Evolutionary conservation across 148 eudicot species (phyloP), one percentile per base, ranked within the genome.

Genomic region (Cornus controversa): DNA sequence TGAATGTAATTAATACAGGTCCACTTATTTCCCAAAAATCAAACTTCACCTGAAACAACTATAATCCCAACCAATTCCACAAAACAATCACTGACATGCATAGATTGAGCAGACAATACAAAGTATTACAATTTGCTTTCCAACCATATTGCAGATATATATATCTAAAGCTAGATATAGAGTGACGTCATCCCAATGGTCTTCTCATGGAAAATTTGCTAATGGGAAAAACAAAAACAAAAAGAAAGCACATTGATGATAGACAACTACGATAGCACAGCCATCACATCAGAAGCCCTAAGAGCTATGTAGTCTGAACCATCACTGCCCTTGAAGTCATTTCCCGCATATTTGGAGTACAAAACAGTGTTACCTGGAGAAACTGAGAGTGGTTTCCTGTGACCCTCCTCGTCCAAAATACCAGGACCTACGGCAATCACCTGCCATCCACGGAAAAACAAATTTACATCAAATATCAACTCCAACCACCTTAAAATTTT

Each of bases 311-410:
- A 94, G 9, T 92, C 84, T 4, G 97, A 88, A 24, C 98, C 98
- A 78, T 92, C 98, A 34, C 79, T 78, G 8, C 94, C 94, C 89
- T 94, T 89, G 84, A 92, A 94, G 69, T 94, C 98, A 74, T 85
- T 94, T 26, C 98, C 98, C 0, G 98, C 97, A 66, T 89, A 94
- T 79, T 94, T 94, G 22, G 98, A 89, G 85, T 89, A 94, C 87
- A 94, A 60, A 10, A 94, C 98, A 0, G 94, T 89, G 86, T 89
- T 88, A 25, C 98, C 98, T 8, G 91, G 42, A 34, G 91, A 73
- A 8, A 94, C 78, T 1, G 98, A 68, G 8, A 92, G 67, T 0
- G 93, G 86, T 66, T 87, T 86, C 64, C 98, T 87, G 23, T 84
- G 87, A 10, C 98, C 98, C 84, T 94, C 94, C 65, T 89, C 94